Evolutionary conservation across 768 basidiomycete species (phyloP), one percentile per base, ranked within the genome.

Genomic region (Suillus variegatus): DNA sequence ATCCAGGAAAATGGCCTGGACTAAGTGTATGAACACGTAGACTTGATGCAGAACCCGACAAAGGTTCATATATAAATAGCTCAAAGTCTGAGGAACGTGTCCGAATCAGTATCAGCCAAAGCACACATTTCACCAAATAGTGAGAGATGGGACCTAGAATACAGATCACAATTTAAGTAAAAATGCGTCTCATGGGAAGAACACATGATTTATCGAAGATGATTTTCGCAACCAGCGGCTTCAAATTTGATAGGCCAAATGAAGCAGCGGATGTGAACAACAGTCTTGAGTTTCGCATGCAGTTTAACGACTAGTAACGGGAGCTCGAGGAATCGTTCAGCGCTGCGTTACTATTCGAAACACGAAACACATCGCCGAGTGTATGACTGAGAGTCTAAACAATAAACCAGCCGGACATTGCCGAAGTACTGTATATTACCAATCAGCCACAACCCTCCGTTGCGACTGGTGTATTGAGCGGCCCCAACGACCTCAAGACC

Each of bases 401-500:
- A 36, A 47, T 4, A 13, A 5, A 22, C 10, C n/a, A 49, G 22
- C 3, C 73, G 76, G 76, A 65, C 62, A 56, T 38, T 63, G 63
- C 76, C 76, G 75, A 64, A 35, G 60, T 67, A 66, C 74, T 77
- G 62, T 70, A 67, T 64, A 77, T 74, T 69, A 55, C 66, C 68
- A 67, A 67, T 62, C 64, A 77, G 76, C 76, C 76, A 77, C 76
- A 71, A 65, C 57, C 49, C 52, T 44, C 22, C 49, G 64, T 61
- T 38, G 63, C 55, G 67, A 67, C 57, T 41, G 68, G 54, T 57
- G 57, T 66, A 66, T 70, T 71, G 71, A 69, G 72, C 67, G 76
- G 69, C 73, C 69, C 71, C 70, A 72, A 74, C 73, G 74, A 73
- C 72, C 67, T 74, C 76, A 77, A 76, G 74, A 75, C 67, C 4